Evolutionary conservation across 2,329 filamentous ascomycete genomes (phyloP).

Genomic region (Zasmidium cellare): DNA sequence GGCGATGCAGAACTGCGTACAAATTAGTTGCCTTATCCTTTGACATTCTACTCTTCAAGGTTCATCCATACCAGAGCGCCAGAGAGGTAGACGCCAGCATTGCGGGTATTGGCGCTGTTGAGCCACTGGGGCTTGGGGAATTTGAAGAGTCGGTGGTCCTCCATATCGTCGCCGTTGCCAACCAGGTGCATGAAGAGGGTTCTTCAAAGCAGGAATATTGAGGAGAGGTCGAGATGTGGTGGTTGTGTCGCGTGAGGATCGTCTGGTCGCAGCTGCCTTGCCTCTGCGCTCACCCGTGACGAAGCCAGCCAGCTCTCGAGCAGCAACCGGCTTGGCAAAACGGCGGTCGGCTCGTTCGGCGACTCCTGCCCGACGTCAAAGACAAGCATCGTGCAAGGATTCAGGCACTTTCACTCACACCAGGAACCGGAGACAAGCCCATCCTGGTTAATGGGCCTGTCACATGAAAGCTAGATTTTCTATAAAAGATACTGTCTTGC

Average conservation of each 20-base stretch:
- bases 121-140: constrained; percentile 68
- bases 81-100: constrained; percentile 65
- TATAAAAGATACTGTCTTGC: not conserved
- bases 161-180: constrained; percentile 15
- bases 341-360: not conserved
- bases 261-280: not conserved
- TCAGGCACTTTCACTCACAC: not conserved
- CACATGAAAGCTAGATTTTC: not conserved
- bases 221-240: not conserved
- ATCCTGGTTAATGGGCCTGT: not conserved
- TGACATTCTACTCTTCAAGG: not conserved
- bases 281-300: not conserved
- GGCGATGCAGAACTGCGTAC: constrained; percentile 65
- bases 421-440: not conserved
- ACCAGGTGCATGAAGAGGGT: not conserved
- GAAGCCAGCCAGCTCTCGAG: not conserved
- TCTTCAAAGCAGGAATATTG: not conserved
- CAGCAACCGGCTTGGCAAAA: not conserved
- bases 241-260: not conserved
- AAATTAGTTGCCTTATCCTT: not conserved
- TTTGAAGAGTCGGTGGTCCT: constrained; percentile 60
- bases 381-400: not conserved
- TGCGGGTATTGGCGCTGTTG: constrained; percentile 64
- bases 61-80: constrained; percentile 60
- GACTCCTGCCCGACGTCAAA: not conserved